Evolutionary conservation across 352 stramenopile genomes (phyloP).

Genomic region (Globisporangium solare): DNA sequence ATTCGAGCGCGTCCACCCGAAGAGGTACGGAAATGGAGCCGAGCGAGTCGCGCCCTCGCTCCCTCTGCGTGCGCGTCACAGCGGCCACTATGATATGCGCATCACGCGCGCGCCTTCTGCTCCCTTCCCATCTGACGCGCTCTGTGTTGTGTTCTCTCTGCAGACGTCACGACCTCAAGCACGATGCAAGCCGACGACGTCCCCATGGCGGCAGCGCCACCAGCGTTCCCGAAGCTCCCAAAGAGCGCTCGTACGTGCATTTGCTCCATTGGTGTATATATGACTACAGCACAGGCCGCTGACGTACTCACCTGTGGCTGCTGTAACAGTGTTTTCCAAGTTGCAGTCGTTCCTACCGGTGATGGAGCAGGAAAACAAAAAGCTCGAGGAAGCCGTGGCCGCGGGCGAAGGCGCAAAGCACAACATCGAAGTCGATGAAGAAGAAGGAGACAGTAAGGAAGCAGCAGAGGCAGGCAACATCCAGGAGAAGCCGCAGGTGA

Average conservation of each 20-base stretch:
- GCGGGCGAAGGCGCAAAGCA: constrained; percentile 53
- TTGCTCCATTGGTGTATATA: background rate
- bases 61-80: no score
- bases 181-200: constrained; percentile 8
- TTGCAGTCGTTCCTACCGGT: constrained; percentile 70
- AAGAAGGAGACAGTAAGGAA: constrained; percentile 5
- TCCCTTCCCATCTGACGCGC: background rate
- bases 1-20: constrained; percentile 9
- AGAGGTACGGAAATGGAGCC: constrained; percentile 3
- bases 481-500: constrained; percentile 37
- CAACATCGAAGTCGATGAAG: constrained; percentile 61
- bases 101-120: no score
- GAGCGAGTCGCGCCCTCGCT: no score
- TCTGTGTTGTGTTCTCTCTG: background rate
- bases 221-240: constrained; percentile 43
- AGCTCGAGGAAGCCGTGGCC: constrained; percentile 57
- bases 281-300: no score
- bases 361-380: constrained; percentile 75
- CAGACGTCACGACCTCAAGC: background rate
- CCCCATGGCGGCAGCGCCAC: constrained; percentile 17
- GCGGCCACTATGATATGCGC: no score
- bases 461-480: constrained; percentile 1
- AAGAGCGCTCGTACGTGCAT: constrained; percentile 53
- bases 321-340: constrained; percentile 55
- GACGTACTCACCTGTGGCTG: no score